Evolutionary conservation across 139 green algal genomes (phyloP), one percentile per base, ranked within the genome.

Genomic region (Pleodorina starrii): DNA sequence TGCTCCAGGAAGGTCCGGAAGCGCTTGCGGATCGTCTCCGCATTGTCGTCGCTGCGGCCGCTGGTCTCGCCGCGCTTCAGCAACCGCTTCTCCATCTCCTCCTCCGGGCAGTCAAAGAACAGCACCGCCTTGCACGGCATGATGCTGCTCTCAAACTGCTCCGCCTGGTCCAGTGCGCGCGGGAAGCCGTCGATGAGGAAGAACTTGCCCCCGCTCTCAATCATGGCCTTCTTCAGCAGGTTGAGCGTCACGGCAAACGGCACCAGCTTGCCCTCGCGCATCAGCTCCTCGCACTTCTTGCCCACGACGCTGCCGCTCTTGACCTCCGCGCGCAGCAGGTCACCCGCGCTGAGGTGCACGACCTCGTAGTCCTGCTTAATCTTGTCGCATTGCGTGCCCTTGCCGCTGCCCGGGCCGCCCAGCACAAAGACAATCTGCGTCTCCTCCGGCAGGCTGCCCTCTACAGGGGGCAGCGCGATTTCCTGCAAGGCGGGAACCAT

Each of bases 181-280:
- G 97, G 97, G 94, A 99, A 99, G 82, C 97, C 97, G 86, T 99
- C 97, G 80, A 99, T 97, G 27, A 99, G 93, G 91, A 98, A 98
- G 73, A 93, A 93, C 43, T 90, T 91, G 71, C 59, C 91, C 19
- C 91, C 90, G 59, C 87, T 94, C 40, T 84, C 72, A 14, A 95
- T 86, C 95, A 98, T 98, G 21, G 95, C 95, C 5, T 93, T 93
- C 85, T 94, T 95, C 40, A 98, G 91, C 88, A 98, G 92, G 17
- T 88, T 85, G 85, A 98, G 95, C 59, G 94, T 97, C 38, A 97
- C 93, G 35, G 69, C 57, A 21, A 91, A 84, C 36, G 96, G 95
- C 89, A 97, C 96, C 43, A 98, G 95, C 91, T 97, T 95, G 84
- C 96, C 96, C 89, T 97, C 95, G 89, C 96, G 96, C 95, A 97